Evolutionary conservation across 2,329 filamentous ascomycete genomes (phyloP), one percentile per base, ranked within the genome.

Genomic region (Penicillium frequentans): DNA sequence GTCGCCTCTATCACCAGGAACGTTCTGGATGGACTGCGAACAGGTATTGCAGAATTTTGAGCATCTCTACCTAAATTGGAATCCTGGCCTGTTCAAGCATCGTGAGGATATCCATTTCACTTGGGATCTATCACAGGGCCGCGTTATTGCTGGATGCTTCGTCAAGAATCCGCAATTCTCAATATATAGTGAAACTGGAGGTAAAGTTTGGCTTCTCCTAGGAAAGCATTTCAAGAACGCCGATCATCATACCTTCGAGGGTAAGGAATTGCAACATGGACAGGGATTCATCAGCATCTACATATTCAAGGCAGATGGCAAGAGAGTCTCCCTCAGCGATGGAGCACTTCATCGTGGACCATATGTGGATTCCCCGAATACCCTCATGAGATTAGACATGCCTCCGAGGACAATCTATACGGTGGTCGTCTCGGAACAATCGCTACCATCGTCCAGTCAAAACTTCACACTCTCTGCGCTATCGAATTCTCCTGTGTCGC

Each of bases 11-110:
- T 68, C 73, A 27, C 87, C 89, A 0, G 91, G 92, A n/a, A 91
- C 89, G 1, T 96, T 96, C 70, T 98, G 95, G 93, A 96, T 98
- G 76, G 86, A 88, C 24, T 86, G 95, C 27, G 90, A 96, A 64
- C 90, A 92, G 62, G 86, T 97, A 4, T 84, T 91, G 35, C 92
- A 96, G 68, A 88, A 96, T 70, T 99, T 97, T 62, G 92, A 98
- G 71, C 96, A 93, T 19, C 85, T 99, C 64, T 99, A 98, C 73
- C 81, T 99, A 54, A 99, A 98, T 75, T 99, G 95, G 95, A 97
- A 96, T 63, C 93, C 95, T 0, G 83, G 84, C 0, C 79, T 96
- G 0, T 99, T 99, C 75, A 79, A 80, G 1, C 79, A 90, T 70
- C 87, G 93, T 9, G 88, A 96, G 72, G 93, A 99, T 67, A 86